These are phyloP conservation scores for Naematelia encephala DNA, from an alignment of 768 basidiomycete species.

Conservation along the genomic window DNA sequence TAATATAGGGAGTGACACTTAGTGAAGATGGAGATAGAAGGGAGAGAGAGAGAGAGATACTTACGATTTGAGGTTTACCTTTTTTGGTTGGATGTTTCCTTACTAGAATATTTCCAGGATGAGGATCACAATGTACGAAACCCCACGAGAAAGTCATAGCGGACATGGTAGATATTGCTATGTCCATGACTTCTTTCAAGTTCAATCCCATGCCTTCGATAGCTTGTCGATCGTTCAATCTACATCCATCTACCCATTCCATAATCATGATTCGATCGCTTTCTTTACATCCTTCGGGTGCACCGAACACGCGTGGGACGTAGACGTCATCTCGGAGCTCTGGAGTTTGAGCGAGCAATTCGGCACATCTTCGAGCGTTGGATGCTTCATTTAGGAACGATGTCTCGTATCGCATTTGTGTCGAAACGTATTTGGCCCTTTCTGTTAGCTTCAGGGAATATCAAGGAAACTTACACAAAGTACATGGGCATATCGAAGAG, in stretches of 20 bases:
- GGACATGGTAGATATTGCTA: conserved; percentile 80
- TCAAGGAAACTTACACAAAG: conserved; percentile 45
- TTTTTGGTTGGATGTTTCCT: conserved; percentile 61
- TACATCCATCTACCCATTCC: conserved; percentile 50
- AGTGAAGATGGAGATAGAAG: not conserved
- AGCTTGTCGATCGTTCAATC: conserved; percentile 50
- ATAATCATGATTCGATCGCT: conserved; percentile 65
- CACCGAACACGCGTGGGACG: conserved; percentile 59
- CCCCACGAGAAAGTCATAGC: conserved; percentile 90
- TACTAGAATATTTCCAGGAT: conserved; percentile 61
- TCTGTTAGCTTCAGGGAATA: conserved; percentile 6
- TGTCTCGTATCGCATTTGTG: conserved; percentile 77
- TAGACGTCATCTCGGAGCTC: conserved; percentile 67
- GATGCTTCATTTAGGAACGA: conserved; percentile 75
- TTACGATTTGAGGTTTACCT: conserved; percentile 52
- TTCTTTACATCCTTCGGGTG: conserved; percentile 38
- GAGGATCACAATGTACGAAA: conserved; percentile 68
- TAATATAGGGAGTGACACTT: not conserved
- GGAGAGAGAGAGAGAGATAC: not conserved
- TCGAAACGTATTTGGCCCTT: conserved; percentile 57
- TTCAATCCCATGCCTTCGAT: conserved; percentile 49
- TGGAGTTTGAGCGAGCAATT: conserved; percentile 67
- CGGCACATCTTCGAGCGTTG: conserved; percentile 69
- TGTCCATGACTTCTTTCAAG: conserved; percentile 64
- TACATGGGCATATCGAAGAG: conserved; percentile 73